phyloP scores from a whole-genome alignment of 108 stramenopile species.

The Nitzschia putrida region DNA sequence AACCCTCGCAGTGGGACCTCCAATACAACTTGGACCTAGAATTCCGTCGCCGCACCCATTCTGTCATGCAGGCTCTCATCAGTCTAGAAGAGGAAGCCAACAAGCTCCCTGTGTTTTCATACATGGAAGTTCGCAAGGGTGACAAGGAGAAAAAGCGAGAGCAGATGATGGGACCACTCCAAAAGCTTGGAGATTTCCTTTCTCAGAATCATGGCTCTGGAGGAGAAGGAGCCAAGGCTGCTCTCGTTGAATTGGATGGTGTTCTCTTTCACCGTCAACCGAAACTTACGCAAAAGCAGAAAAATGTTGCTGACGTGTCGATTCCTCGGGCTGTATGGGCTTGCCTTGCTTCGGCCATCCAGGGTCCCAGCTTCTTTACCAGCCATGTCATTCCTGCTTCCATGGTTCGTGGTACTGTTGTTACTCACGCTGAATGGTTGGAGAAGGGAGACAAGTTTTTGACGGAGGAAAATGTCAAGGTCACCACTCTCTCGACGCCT shows the following conservation, averaged over 20 bases:
- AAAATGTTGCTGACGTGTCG: slow-evolving; percentile 2
- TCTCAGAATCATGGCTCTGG: slow-evolving; percentile 37
- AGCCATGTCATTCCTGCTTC: slow-evolving; percentile 61
- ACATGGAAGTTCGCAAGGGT: not conserved
- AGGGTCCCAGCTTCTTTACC: slow-evolving; percentile 44
- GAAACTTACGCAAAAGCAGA: slow-evolving; percentile 20
- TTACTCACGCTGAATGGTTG: slow-evolving; percentile 58
- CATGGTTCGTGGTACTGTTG: slow-evolving; percentile 54
- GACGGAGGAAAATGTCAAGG: slow-evolving; percentile 55
- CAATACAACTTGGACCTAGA: no score
- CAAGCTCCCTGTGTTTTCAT: not conserved
- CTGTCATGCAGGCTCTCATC: slow-evolving; percentile 65
- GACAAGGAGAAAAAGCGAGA: slow-evolving; percentile 12
- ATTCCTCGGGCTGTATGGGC: slow-evolving; percentile 61
- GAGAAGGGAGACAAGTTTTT: slow-evolving; percentile 71
- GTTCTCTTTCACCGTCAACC: slow-evolving; percentile 40
- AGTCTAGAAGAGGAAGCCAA: slow-evolving; percentile 62
- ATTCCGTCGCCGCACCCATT: slow-evolving; percentile 48
- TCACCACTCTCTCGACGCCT: slow-evolving; percentile 34
- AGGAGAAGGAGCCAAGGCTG: slow-evolving; percentile 35
- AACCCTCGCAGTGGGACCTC: not conserved
- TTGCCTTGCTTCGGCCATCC: slow-evolving; percentile 55
- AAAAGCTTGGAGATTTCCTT: slow-evolving; percentile 36
- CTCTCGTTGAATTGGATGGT: slow-evolving; percentile 40
- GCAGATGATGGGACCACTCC: slow-evolving; percentile 36